Percentiles rank a stretch among this genome's conserved stretches.
Evolutionary conservation across 768 basidiomycete genomes (phyloP).

Genomic region (Vararia minispora): DNA sequence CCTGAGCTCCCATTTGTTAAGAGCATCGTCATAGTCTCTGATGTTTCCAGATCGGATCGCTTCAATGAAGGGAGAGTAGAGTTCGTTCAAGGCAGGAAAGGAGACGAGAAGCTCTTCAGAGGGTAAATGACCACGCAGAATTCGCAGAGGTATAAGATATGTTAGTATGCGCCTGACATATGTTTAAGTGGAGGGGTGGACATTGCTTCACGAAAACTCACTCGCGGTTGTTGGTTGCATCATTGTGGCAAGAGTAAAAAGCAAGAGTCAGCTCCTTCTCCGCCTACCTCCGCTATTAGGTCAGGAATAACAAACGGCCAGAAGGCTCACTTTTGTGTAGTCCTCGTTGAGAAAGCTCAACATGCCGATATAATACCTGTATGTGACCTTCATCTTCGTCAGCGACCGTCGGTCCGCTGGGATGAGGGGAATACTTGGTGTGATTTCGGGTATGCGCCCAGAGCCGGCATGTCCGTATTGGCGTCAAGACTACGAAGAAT

Average conservation of each 20-base stretch:
- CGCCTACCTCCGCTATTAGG: conserved; percentile 36
- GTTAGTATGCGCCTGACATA: conserved; percentile 70
- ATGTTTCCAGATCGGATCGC: conserved; percentile 76
- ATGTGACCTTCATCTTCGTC: conserved; percentile 58
- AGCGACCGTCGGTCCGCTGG: conserved; percentile 10
- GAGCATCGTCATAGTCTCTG: conserved; percentile 64
- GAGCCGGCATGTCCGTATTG: conserved; percentile 73
- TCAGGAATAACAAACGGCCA: neutral
- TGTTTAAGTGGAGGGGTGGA: neutral
- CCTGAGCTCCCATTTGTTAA: conserved; percentile 57
- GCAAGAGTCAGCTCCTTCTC: conserved; percentile 82
- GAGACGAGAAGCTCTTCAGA: conserved; percentile 55
- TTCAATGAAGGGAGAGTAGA: conserved; percentile 72
- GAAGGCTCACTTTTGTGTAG: conserved; percentile 55
- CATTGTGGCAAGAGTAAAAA: conserved; percentile 70
- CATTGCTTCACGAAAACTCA: conserved; percentile 26
- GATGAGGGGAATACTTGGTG: conserved; percentile 52
- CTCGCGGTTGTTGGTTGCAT: conserved; percentile 73
- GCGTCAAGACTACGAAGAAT: conserved; percentile 83
- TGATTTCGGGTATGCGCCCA: conserved; percentile 65
- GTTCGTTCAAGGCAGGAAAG: conserved; percentile 59
- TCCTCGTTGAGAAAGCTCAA: conserved; percentile 90
- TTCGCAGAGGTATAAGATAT: conserved; percentile 82
- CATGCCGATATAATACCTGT: conserved; percentile 91
- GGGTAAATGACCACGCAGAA: conserved; percentile 82